Conservation (phyloP, 495 filamentous ascomycete genomes). For the Letharia lupina region DNA sequence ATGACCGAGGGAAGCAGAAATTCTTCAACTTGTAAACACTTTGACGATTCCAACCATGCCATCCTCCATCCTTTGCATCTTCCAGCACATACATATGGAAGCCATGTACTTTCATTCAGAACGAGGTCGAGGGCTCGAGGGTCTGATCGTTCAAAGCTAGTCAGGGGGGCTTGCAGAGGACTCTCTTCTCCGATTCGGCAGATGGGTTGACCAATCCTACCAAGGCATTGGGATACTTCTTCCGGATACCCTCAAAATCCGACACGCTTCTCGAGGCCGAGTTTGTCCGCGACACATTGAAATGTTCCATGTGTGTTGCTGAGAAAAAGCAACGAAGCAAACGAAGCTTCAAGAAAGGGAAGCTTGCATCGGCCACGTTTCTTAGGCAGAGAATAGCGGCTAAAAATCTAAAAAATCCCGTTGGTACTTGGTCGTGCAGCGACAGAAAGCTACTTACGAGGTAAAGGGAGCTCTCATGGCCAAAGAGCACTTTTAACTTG, state of each 20-base stretch:
- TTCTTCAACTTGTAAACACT: not conserved
- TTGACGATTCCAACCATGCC: not conserved
- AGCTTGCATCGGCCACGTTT: not conserved
- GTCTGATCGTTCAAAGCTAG: slow-evolving; percentile 3
- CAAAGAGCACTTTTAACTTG: not conserved
- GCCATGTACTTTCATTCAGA: not conserved
- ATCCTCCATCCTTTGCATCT: not conserved
- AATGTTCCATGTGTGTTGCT: not conserved
- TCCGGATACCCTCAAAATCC: slow-evolving; percentile 1
- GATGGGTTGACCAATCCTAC: slow-evolving; percentile 7
- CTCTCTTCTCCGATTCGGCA: slow-evolving; percentile 9
- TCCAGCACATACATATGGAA: not conserved
- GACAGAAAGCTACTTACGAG: slow-evolving; percentile 1
- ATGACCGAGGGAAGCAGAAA: slow-evolving; percentile 1
- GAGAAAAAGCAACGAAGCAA: not conserved
- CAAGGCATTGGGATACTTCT: not conserved
- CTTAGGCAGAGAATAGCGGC: not conserved
- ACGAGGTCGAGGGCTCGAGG: not conserved
- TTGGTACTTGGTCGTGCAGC: not conserved
- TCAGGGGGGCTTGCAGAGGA: slow-evolving; percentile 7
- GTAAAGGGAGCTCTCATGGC: slow-evolving; percentile 2
- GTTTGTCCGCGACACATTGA: not conserved
- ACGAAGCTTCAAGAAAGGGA: not conserved
- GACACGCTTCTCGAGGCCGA: not conserved
- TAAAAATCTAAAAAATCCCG: slow-evolving; percentile 1